Percentiles rank a stretch among this genome's conserved stretches.
phyloP scores from a whole-genome alignment of 495 filamentous ascomycete species.

The Lepidopterella palustris region DNA sequence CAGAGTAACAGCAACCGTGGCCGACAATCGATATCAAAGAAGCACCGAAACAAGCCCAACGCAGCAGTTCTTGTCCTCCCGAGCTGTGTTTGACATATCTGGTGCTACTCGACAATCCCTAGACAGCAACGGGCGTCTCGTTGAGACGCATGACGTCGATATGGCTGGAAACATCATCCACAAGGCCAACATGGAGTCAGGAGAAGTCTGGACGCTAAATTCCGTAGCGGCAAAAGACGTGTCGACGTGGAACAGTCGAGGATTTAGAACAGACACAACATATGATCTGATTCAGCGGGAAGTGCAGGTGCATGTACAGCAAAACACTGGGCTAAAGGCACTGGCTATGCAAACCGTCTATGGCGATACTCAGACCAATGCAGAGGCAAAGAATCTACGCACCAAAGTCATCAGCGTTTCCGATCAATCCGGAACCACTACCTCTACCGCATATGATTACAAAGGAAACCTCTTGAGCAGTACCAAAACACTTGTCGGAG shows the following conservation, averaged over 20 bases:
- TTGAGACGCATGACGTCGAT: background rate
- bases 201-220: background rate
- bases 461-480: conserved; percentile 20
- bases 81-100: no score
- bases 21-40: no score
- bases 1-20: conserved; percentile 6
- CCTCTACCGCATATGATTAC: conserved; percentile 26
- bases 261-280: background rate
- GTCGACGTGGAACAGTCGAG: background rate
- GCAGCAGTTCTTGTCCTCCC: no score
- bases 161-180: background rate
- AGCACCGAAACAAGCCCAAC: no score
- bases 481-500: background rate
- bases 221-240: background rate
- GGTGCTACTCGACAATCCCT: no score
- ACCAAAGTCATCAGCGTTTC: background rate
- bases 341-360: background rate
- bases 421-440: conserved; percentile 29
- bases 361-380: background rate
- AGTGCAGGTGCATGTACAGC: background rate
- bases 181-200: background rate
- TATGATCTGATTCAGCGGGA: background rate
- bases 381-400: conserved; percentile 3
- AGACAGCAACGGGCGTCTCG: background rate
- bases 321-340: background rate